A percentile compares a stretch with the other conserved stretches of the same genome.
Evolutionary conservation across 345 rosid species (phyloP).

Genomic region (Murraya koenigii): DNA sequence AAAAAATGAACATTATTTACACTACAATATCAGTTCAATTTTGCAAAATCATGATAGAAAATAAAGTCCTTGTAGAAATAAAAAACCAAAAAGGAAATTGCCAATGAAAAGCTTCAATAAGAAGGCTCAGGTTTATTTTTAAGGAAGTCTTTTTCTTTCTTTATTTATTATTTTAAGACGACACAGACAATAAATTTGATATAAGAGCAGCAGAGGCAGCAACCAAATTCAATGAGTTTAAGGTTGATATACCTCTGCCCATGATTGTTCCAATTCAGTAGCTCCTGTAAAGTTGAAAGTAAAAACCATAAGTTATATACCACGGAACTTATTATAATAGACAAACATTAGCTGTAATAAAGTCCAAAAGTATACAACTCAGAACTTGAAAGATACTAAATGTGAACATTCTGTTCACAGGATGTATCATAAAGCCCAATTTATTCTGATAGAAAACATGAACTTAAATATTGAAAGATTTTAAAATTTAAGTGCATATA

Average conservation of each 20-base stretch:
- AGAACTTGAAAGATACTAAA: background rate
- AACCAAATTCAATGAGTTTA: background rate
- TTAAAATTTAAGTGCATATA: background rate
- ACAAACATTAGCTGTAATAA: background rate
- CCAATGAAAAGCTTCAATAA: background rate
- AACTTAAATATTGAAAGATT: background rate
- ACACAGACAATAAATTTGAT: background rate
- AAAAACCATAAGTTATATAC: constrained; percentile 6
- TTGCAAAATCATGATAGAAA: background rate
- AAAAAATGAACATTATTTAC: background rate
- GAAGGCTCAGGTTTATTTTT: background rate
- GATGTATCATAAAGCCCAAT: background rate
- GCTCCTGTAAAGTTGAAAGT: constrained; percentile 55
- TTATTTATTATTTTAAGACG: background rate
- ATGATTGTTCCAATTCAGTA: constrained; percentile 63
- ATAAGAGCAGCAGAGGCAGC: background rate
- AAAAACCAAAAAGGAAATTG: background rate
- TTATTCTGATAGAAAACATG: background rate
- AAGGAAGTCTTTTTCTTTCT: background rate
- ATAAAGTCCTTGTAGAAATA: background rate
- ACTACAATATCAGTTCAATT: background rate
- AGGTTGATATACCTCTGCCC: constrained; percentile 66
- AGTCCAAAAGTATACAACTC: background rate
- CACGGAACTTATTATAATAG: background rate
- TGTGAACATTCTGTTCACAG: background rate